Evolutionary conservation across 1,284 basidiomycete genomes (phyloP), one percentile per base, ranked within the genome.

Genomic region (Cryptococcus sp.): DNA sequence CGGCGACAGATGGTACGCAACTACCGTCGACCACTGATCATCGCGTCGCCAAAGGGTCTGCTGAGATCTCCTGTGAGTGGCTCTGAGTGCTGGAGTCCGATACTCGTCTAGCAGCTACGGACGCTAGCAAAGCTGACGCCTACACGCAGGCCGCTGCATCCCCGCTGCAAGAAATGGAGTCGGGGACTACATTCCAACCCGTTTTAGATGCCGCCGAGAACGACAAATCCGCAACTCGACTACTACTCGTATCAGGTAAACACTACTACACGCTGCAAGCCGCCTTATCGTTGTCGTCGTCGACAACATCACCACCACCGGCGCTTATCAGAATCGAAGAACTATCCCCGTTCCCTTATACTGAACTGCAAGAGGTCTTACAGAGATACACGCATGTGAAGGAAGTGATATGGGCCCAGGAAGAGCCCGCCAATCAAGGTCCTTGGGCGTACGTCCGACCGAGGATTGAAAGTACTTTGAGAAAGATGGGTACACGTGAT

Each of bases 391-490:
- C 40, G 19, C 19, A 50, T 72, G 4, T 63, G 64, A n/a, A 83
- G 61, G 79, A 85, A 51, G 61, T 85, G 16, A 40, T 75, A 11
- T 93, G 88, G 85, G 81, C 90, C 17, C 91, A 94, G 74, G 92
- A 94, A 70, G 91, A 94, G 70, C 87, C 91, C 4, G 84, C 81
- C 68, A 94, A 94, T 71, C 91, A 93, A 75, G 91, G 91, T 1
- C 84, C 87, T 1, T 93, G 84, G 81, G 73, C 80, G 8, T 88
- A 89, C 77, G 86, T 91, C 46, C 77, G 75, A 47, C 80, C 81
- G 4, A 80, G 90, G 61, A 76, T 90, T 50, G 79, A 80, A 22
- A 71, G 65, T 19, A 82, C 90, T 30, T 72, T 90, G 67, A 62
- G 84, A 57, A 54, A 39, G 13, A 23, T 50, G 4, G 52, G 81